Percentiles rank a stretch among this genome's conserved stretches.
phyloP scores from a whole-genome alignment of 1,284 basidiomycete genomes.

The Puccinia novopanici region DNA sequence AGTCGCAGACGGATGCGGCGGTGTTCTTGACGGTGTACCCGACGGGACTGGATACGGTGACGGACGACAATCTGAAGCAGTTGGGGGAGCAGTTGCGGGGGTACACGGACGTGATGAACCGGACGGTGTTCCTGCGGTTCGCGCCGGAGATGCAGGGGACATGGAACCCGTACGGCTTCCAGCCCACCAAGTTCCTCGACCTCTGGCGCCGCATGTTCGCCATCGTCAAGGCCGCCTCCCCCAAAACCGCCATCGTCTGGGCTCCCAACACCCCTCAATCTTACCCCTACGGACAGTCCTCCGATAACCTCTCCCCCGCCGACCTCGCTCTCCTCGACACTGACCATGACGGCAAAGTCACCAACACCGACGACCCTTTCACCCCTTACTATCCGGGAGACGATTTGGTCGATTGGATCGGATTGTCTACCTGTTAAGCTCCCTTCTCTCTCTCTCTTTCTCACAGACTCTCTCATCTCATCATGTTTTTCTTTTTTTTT shows the following conservation, averaged over 20 bases:
- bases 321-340: slow-evolving; percentile 57
- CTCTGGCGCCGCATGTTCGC: slow-evolving; percentile 55
- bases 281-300: slow-evolving; percentile 54
- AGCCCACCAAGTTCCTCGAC: slow-evolving; percentile 56
- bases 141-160: slow-evolving; percentile 58
- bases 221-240: slow-evolving; percentile 55
- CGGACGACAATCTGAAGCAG: slow-evolving; percentile 54
- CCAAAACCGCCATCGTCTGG: slow-evolving; percentile 57
- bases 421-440: slow-evolving; percentile 53
- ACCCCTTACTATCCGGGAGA: slow-evolving; percentile 58
- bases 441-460: slow-evolving; percentile 2
- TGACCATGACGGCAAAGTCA: slow-evolving; percentile 54
- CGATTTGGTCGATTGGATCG: slow-evolving; percentile 58
- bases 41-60: slow-evolving; percentile 53
- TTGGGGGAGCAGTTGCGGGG: slow-evolving; percentile 56
- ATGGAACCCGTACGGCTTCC: slow-evolving; percentile 57
- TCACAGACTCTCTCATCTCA: background rate
- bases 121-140: slow-evolving; percentile 57
- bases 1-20: slow-evolving; percentile 56
- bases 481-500: background rate
- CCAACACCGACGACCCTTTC: slow-evolving; percentile 55
- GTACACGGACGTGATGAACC: slow-evolving; percentile 53
- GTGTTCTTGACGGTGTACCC: slow-evolving; percentile 59
- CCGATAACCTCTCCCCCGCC: slow-evolving; percentile 41
- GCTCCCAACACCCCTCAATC: slow-evolving; percentile 57